phyloP scores from a whole-genome alignment of 345 rosid genomes.

The Eucalyptus caleyi region DNA sequence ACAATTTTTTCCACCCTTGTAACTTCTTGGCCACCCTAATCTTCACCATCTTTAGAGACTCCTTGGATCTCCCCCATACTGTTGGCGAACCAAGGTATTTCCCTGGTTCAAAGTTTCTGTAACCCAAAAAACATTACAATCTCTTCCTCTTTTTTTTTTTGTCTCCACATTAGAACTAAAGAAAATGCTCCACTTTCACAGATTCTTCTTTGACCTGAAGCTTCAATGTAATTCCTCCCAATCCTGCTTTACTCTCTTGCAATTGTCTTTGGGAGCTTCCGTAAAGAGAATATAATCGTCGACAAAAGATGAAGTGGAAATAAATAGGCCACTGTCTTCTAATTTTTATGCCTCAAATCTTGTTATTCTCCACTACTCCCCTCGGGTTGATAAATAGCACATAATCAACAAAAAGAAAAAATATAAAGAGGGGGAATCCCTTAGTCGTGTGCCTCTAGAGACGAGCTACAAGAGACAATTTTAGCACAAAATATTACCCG shows the following conservation, averaged over 20 bases:
- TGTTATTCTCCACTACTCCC: neutral
- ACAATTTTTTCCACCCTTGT: neutral
- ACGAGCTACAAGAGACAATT: neutral
- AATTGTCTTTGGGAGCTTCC: neutral
- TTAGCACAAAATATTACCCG: neutral
- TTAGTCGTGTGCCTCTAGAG: neutral
- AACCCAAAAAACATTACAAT: neutral
- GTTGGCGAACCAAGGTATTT: neutral
- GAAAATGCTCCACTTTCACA: neutral
- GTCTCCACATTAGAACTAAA: neutral
- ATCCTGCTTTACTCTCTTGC: neutral
- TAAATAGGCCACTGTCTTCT: neutral
- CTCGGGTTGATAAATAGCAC: neutral
- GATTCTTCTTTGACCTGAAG: neutral
- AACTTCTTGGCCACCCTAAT: neutral
- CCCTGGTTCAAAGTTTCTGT: neutral
- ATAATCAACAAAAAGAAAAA: neutral
- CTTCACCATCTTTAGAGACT: neutral
- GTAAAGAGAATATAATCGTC: neutral
- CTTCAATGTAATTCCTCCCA: neutral
- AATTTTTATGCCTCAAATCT: neutral
- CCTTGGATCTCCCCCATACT: neutral
- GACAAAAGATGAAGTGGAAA: neutral
- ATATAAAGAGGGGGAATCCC: neutral
- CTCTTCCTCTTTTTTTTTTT: neutral